A percentile compares a stretch with the other conserved stretches of the same genome.
These are phyloP conservation scores for Calonectria ilicicola DNA, from an alignment of 2,329 filamentous ascomycete genomes.

Conservation along the genomic window DNA sequence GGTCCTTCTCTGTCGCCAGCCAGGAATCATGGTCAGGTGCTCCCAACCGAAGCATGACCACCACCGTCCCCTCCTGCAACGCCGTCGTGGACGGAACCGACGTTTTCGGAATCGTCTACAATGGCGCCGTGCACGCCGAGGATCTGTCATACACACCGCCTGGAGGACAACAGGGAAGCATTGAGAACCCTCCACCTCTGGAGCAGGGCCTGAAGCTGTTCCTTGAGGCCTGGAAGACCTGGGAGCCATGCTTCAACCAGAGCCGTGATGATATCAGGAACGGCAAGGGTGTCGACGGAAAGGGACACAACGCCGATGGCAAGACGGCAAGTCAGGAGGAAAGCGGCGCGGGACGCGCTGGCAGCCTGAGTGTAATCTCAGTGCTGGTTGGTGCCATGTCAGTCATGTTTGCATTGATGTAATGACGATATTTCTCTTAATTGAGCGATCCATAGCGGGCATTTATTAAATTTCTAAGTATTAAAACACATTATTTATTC, in stretches of 20 bases:
- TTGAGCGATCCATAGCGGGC: not conserved
- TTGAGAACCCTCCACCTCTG: constrained; percentile 4
- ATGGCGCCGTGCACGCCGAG: constrained; percentile 27
- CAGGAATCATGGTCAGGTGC: constrained; percentile 14
- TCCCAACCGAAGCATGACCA: constrained; percentile 5
- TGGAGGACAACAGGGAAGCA: not conserved
- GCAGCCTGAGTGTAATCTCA: not conserved
- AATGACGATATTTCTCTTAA: not conserved
- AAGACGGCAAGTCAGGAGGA: not conserved
- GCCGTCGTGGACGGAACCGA: constrained; percentile 12
- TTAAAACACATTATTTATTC: not conserved
- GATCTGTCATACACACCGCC: constrained; percentile 11
- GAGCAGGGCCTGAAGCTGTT: constrained; percentile 30
- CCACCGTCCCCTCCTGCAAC: constrained; percentile 24
- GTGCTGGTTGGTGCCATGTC: not conserved
- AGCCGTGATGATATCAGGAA: constrained; percentile 29
- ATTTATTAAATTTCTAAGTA: not conserved
- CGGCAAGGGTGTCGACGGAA: not conserved
- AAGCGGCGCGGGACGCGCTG: not conserved
- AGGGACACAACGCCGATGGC: not conserved
- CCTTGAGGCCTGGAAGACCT: constrained; percentile 27
- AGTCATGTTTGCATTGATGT: not conserved
- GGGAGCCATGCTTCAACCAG: constrained; percentile 34
- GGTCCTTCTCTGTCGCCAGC: constrained; percentile 29
- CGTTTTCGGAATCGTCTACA: constrained; percentile 28